phyloP scores from a whole-genome alignment of 2,329 filamentous ascomycete genomes.

The Drechslera avenae region DNA sequence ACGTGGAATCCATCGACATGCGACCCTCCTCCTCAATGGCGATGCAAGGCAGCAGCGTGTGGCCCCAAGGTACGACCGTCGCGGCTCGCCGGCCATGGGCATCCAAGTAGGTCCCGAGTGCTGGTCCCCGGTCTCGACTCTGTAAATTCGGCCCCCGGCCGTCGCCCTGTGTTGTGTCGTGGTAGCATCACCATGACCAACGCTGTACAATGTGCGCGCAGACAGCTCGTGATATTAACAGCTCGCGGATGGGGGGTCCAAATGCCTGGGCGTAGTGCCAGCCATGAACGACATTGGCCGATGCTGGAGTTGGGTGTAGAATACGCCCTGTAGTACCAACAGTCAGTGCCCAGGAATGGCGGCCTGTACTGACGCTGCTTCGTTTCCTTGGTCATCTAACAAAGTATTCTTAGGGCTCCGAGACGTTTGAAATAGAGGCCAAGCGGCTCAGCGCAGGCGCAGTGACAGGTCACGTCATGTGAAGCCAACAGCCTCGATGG shows the following conservation, averaged over 20 bases:
- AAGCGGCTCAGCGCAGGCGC: constrained; percentile 26
- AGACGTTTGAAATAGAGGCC: too few species aligned
- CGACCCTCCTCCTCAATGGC: constrained; percentile 6
- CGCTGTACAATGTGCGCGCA: background rate
- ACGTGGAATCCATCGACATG: constrained; percentile 2
- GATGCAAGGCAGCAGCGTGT: background rate
- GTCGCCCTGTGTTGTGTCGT: constrained; percentile 7
- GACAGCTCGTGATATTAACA: background rate
- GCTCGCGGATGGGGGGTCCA: background rate
- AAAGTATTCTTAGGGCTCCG: background rate
- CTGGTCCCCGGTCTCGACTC: background rate
- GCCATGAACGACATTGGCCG: background rate
- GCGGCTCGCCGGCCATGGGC: background rate
- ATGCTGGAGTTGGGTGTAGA: background rate
- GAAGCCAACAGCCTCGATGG: constrained; percentile 19
- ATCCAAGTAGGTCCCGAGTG: constrained; percentile 2
- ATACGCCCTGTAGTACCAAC: too few species aligned
- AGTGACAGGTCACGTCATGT: constrained; percentile 11
- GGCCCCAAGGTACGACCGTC: background rate
- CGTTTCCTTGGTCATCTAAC: background rate
- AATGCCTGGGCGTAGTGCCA: background rate
- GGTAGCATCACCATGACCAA: constrained; percentile 1
- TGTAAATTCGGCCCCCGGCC: constrained; percentile 5
- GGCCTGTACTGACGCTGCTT: too few species aligned
- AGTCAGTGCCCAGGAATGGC: too few species aligned